Evolutionary conservation across 169 alveolate genomes (phyloP), one percentile per base, ranked within the genome.

Genomic region (Cryptosporidium viatorum): DNA sequence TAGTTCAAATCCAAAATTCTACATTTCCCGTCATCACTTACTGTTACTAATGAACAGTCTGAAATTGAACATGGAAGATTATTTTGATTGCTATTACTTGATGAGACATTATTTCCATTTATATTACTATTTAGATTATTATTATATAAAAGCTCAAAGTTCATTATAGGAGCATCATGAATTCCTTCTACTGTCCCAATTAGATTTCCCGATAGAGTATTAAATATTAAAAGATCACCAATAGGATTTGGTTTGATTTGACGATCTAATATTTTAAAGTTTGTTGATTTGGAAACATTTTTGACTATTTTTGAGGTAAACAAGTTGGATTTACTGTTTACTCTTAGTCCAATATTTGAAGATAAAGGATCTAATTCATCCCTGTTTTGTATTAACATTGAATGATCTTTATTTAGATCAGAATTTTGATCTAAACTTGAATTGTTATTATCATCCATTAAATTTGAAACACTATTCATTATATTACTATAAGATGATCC

Each of bases 151-250:
- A 80, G 67, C 31, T 80, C 89, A 45, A 80, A 80, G 43, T 80
- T 65, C 89, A 80, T 80, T 10, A 80, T 65, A 29, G 89, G 89
- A 31, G 89, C 89, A n/a, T 80, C 89, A 50, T 80, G 89, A 8
- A 80, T 37, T 23, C 89, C 89, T 33, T 80, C 80, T 26, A 80
- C 67, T 21, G 65, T 45, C 3, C 74, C 62, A 14, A 80, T 45
- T 9, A 80, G 48, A 41, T 29, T 80, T 26, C 89, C 89, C 0
- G 73, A 59, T n/a, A 80, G 9, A 16, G 89, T 43, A 29, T 80
- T 80, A 43, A 45, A 80, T 12, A 80, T 62, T 31, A 80, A 59
- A 29, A 80, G 55, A 65, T 80, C 89, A 12, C 89, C 89, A 18
- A 60, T 16, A 16, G 71, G 71, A 31, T 80, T 80, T 12, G 3